These are phyloP conservation scores for Lyophyllum atratum DNA, from an alignment of 768 basidiomycete species.

Conservation along the genomic window DNA sequence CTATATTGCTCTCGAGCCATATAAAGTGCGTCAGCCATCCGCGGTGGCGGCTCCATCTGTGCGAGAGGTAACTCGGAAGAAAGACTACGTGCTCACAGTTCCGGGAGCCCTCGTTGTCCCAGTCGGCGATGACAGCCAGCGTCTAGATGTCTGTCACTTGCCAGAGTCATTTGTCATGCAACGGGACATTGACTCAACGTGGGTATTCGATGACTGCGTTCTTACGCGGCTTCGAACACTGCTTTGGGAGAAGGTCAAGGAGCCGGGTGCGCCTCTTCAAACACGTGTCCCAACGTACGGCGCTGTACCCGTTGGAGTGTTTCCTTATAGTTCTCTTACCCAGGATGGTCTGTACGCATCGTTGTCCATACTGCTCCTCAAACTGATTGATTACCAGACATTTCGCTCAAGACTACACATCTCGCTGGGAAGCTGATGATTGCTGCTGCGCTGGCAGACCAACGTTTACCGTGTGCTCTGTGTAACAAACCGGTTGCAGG, in stretches of 20 bases:
- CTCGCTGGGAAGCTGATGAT: not conserved
- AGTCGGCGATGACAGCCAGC: not conserved
- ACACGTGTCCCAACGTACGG: not conserved
- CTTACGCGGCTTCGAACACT: not conserved
- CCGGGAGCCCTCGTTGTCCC: not conserved
- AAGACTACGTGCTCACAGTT: not conserved
- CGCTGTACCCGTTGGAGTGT: not conserved
- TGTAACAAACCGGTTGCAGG: slow-evolving; percentile 5
- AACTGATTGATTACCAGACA: not conserved
- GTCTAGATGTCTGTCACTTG: not conserved
- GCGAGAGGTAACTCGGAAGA: not conserved
- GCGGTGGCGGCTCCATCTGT: not conserved
- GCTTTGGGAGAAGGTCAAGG: not conserved
- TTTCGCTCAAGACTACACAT: not conserved
- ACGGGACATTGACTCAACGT: not conserved
- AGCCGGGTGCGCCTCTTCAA: not conserved
- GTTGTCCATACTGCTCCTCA: not conserved
- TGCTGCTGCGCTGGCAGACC: not conserved
- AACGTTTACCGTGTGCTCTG: slow-evolving; percentile 8
- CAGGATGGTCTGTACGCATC: not conserved
- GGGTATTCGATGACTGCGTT: not conserved
- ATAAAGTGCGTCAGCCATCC: not conserved
- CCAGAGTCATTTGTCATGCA: not conserved
- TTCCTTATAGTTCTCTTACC: not conserved
- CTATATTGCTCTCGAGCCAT: slow-evolving; percentile 13